A percentile compares a stretch with the other conserved stretches of the same genome.
Conservation (phyloP, 1,139 yeast species). For the Candida sp. region DNA sequence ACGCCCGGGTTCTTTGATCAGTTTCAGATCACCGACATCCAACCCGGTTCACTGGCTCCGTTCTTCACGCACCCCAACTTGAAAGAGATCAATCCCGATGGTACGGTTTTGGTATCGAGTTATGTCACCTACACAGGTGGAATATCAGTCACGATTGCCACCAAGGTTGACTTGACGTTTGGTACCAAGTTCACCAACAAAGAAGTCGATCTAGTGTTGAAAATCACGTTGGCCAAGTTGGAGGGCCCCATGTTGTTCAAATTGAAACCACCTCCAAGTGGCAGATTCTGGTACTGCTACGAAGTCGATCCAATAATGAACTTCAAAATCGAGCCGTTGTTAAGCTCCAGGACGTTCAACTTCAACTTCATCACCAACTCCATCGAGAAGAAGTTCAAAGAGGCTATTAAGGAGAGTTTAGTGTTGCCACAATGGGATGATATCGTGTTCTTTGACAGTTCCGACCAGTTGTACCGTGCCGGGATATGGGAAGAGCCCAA, state of each 20-base stretch:
- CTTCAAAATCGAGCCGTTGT: slow-evolving; percentile 83
- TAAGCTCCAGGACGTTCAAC: slow-evolving; percentile 81
- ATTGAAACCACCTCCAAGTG: slow-evolving; percentile 90
- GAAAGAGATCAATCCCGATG: slow-evolving; percentile 78
- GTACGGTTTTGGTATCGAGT: slow-evolving; percentile 66
- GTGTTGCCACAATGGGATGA: slow-evolving; percentile 94
- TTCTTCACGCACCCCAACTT: slow-evolving; percentile 75
- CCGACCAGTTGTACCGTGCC: slow-evolving; percentile 77
- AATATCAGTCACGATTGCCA: slow-evolving; percentile 74
- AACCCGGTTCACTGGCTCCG: slow-evolving; percentile 84
- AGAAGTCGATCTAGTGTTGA: slow-evolving; percentile 76
- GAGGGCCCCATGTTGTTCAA: slow-evolving; percentile 76
- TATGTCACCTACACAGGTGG: slow-evolving; percentile 75
- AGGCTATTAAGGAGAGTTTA: slow-evolving; percentile 76
- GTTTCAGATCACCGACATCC: slow-evolving; percentile 72
- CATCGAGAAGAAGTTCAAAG: slow-evolving; percentile 79
- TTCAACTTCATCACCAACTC: slow-evolving; percentile 80
- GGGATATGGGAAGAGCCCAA: slow-evolving; percentile 77
- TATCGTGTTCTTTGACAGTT: slow-evolving; percentile 68
- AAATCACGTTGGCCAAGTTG: slow-evolving; percentile 69
- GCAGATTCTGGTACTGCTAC: slow-evolving; percentile 90
- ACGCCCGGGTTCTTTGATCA: slow-evolving; percentile 90
- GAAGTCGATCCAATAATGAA: slow-evolving; percentile 80
- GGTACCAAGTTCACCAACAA: slow-evolving; percentile 79
- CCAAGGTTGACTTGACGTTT: slow-evolving; percentile 74